Conservation (phyloP, 2,329 filamentous ascomycete species). For the Alternaria metachromatica region DNA sequence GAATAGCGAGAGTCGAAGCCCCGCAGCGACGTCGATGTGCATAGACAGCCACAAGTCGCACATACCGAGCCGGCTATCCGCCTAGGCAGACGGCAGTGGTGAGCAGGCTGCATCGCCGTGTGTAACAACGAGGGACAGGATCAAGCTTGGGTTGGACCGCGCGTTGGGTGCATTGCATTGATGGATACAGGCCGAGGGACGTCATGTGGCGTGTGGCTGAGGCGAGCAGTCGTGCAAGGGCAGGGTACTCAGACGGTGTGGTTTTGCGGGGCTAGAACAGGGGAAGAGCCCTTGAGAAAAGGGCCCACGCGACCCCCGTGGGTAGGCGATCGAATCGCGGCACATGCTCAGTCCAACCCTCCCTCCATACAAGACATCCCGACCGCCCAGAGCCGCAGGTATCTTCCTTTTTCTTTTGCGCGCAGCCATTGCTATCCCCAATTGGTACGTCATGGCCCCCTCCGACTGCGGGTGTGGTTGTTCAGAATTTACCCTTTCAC, state of each 20-base stretch:
- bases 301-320: conserved; percentile 23
- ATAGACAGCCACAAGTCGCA: conserved; percentile 9
- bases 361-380: neutral
- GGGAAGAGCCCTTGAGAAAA: conserved; percentile 10
- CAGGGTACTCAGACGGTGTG: conserved; percentile 11
- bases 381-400: neutral
- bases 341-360: conserved; percentile 1
- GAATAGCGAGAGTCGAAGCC: conserved; percentile 5
- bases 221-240: conserved; percentile 10
- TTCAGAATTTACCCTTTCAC: conserved; percentile 9
- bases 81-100: neutral
- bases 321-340: conserved; percentile 2
- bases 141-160: neutral
- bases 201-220: conserved; percentile 14
- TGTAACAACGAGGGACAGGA: neutral
- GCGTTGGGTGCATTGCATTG: neutral
- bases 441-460: neutral
- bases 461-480: neutral
- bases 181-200: conserved; percentile 2
- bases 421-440: neutral
- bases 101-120: neutral
- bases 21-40: conserved; percentile 19
- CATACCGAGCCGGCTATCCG: conserved; percentile 11
- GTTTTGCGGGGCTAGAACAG: conserved; percentile 21
- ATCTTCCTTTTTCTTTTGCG: neutral